phyloP scores from a whole-genome alignment of 108 stramenopile species.

The Fragilaria crotonensis region DNA sequence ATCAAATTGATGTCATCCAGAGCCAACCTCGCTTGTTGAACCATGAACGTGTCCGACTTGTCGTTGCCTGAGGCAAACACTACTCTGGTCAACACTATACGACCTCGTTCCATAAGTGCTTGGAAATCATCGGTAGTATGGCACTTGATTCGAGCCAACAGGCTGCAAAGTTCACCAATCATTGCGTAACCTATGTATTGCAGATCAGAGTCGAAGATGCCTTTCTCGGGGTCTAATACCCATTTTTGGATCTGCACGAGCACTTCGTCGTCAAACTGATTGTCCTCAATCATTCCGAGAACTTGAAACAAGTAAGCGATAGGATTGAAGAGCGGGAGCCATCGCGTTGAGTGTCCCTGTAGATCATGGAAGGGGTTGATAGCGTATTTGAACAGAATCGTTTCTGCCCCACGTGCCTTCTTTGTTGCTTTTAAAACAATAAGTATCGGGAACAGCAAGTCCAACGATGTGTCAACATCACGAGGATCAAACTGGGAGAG shows the following conservation, averaged over 20 bases:
- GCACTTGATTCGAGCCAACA: not conserved
- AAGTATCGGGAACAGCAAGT: conserved; percentile 8
- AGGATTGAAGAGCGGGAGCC: conserved; percentile 23
- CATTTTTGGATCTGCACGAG: conserved; percentile 11
- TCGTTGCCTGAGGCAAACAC: not conserved
- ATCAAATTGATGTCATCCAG: not conserved
- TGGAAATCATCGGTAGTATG: not conserved
- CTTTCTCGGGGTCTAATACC: conserved; percentile 11
- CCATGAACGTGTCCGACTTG: not conserved
- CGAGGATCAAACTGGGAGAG: not conserved
- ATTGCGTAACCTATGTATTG: conserved; percentile 13
- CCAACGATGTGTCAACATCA: not conserved
- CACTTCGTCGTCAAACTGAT: conserved; percentile 9
- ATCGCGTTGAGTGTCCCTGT: not conserved
- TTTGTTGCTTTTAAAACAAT: conserved; percentile 5
- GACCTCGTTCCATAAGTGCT: not conserved
- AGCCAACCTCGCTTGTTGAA: not conserved
- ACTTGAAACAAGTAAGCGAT: conserved; percentile 15
- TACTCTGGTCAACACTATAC: not conserved
- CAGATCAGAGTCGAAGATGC: conserved; percentile 5
- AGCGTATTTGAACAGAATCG: conserved; percentile 5
- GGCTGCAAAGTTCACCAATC: conserved; percentile 24
- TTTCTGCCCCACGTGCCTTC: conserved; percentile 11
- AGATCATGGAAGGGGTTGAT: conserved; percentile 19
- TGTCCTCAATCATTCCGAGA: conserved; percentile 14